Evolutionary conservation across 441 rosid species (phyloP), one percentile per base, ranked within the genome.

Genomic region (Gossypium lobatum): DNA sequence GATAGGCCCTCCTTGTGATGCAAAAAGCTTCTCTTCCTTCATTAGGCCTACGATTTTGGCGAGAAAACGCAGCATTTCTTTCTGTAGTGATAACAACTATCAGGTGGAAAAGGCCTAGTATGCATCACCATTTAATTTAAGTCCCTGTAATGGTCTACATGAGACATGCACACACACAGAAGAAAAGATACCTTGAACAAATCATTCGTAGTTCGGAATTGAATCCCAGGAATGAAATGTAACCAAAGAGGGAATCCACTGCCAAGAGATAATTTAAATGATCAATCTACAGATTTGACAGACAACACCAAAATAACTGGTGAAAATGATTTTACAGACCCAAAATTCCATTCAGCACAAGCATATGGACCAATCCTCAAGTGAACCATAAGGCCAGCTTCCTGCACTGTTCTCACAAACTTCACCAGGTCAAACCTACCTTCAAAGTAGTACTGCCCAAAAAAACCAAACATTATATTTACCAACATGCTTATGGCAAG

Each of bases 181-280:
- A 46, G 72, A 70, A 11, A 70, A 8, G 25, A 53, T 80, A 86
- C 94, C 90, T 86, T 75, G 75, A 83, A 89, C 52, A n/a, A 77
- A 4, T 59, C 55, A 70, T 89, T 89, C 23, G 77, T 79, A 0
- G 92, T 89, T 62, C 92, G 85, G 70, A 88, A 89, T 76, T 89
- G 90, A 76, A 89, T 86, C 54, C 89, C 94, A 6, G 90, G 90
- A 77, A 89, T 84, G 80, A 86, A 88, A 80, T 89, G 94, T 70
- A 89, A 80, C 94, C 94, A 86, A 75, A 88, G 18, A n/a, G 94
- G 94, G 76, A 89, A 89, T 9, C 94, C 92, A 69, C 91, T 88
- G 84, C 18, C 69, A 67, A 52, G 67, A 62, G 67, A 62, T 16
- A 39, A 39, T 39, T 39, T 39, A 39, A 39, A 39, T 39, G 45